phyloP scores from a whole-genome alignment of 768 basidiomycete genomes.

The Jaapia argillacea region DNA sequence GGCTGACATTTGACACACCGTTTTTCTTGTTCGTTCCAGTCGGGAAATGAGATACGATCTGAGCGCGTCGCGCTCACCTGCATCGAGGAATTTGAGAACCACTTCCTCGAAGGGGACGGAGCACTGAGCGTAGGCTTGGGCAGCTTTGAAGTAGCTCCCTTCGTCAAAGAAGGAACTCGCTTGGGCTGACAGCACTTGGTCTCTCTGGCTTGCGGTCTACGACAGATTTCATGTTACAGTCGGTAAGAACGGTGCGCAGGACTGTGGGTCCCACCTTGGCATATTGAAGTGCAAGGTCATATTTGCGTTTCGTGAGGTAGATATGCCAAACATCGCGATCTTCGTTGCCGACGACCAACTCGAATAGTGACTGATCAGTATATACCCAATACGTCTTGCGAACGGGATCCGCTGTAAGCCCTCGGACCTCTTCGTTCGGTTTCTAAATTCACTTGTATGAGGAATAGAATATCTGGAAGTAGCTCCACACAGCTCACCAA shows the following conservation, averaged over 20 bases:
- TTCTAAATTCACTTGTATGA: no score
- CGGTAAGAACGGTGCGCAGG: neutral
- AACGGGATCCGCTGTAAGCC: constrained; percentile 75
- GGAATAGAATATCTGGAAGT: neutral
- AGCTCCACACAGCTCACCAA: constrained; percentile 40
- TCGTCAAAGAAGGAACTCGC: constrained; percentile 72
- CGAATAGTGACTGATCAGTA: constrained; percentile 82
- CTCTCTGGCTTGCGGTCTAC: constrained; percentile 82
- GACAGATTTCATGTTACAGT: neutral
- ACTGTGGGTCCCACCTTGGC: constrained; percentile 67
- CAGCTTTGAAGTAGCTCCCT: constrained; percentile 82
- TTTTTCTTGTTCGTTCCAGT: constrained; percentile 76
- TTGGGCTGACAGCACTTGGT: constrained; percentile 74
- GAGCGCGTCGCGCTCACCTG: constrained; percentile 81
- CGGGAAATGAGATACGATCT: constrained; percentile 84
- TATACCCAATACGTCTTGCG: constrained; percentile 92
- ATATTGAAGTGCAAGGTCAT: constrained; percentile 70
- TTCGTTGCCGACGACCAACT: constrained; percentile 79
- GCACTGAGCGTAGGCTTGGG: constrained; percentile 86
- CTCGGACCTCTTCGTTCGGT: constrained; percentile 61
- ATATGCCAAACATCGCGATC: constrained; percentile 93
- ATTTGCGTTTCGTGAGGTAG: constrained; percentile 69
- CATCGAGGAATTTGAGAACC: constrained; percentile 81
- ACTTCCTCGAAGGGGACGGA: constrained; percentile 89
- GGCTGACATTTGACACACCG: constrained; percentile 45